Base-by-base conservation (phyloP, 495 filamentous ascomycete genomes). In the Penicillium atrosanguineum region DNA sequence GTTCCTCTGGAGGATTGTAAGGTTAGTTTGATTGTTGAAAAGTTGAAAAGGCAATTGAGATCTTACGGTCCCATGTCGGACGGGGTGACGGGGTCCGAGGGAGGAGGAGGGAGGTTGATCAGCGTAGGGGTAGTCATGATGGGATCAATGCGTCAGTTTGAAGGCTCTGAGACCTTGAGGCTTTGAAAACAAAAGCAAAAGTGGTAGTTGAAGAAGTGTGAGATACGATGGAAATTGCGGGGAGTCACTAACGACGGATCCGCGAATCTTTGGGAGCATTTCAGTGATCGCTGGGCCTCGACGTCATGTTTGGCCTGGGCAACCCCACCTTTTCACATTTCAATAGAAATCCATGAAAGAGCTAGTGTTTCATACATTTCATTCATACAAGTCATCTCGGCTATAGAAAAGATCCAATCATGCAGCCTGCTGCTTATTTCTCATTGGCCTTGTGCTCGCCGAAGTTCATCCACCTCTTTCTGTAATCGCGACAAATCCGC, bases 1-100 rank as follows among this genome's bases (percentile, higher is more conserved):
- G 91, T 96, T 57, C 91, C 91, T 52, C 91, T 95, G 60, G 6
- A 47, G 19, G n/a, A 34, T 15, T 14, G 26, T 42, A 60, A 38
- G 26, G 48, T 62, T 44, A 64, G 57, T 52, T 52, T 29, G 50
- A 40, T 26, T 44, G 29, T 31, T 47, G 2, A 1, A 2, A 40
- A 20, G 38, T 20, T 15, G 18, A 9, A 40, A 19, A 7, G 9
- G 39, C 37, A 56, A 31, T 48, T 56, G 48, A 34, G 47, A 46
- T 77, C 90, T 78, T 81, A 95, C 91, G 90, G 90, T 59, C 78
- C 79, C 74, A 90, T 86, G 53, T 95, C 91, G 8, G 88, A 90
- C 25, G 91, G 91, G n/a, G 91, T 96, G 52, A 87, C 88, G 20
- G 89, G 87, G 52, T 89, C 87, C 25, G 89, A 90, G 8, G 88